Percentiles rank a stretch among this genome's conserved stretches.
phyloP scores from a whole-genome alignment of 1,139 yeast genomes.

The Hyphopichia buzzinii region DNA sequence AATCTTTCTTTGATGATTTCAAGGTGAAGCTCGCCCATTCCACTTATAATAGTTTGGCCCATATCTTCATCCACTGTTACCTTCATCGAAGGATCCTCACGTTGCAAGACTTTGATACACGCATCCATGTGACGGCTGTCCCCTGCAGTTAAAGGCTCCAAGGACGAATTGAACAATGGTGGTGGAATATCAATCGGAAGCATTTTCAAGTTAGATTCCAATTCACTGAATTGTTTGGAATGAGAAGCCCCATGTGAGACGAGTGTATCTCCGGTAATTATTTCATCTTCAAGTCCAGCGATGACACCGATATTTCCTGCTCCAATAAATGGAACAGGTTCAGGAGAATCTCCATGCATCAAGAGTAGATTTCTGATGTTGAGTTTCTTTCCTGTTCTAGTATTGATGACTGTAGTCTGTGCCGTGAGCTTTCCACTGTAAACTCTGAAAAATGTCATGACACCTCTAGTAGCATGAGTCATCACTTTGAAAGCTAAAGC shows the following conservation, averaged over 20 bases:
- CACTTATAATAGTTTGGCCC: constrained; percentile 84
- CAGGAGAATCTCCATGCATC: constrained; percentile 88
- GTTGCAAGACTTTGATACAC: constrained; percentile 60
- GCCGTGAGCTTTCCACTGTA: constrained; percentile 75
- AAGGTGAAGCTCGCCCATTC: constrained; percentile 94
- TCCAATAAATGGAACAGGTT: constrained; percentile 58
- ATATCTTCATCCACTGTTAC: constrained; percentile 67
- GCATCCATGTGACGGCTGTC: constrained; percentile 70
- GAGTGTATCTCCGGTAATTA: constrained; percentile 89
- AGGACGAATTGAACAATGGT: constrained; percentile 83
- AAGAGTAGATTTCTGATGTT: constrained; percentile 65
- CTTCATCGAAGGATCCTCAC: constrained; percentile 61
- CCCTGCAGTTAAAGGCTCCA: constrained; percentile 82
- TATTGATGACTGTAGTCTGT: constrained; percentile 62
- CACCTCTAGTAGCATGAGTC: constrained; percentile 80
- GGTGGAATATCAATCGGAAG: constrained; percentile 86
- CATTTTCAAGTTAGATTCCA: constrained; percentile 53
- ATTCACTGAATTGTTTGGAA: constrained; percentile 45
- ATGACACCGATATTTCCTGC: constrained; percentile 93
- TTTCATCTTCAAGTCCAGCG: constrained; percentile 64
- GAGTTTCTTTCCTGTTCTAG: constrained; percentile 66
- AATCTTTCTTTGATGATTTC: constrained; percentile 84
- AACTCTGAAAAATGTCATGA: constrained; percentile 82
- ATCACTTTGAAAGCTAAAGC: constrained; percentile 90
- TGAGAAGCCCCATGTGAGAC: constrained; percentile 49